Evolutionary conservation across 1,139 yeast species (phyloP).

Genomic region (Suhomyces coccinellae): DNA sequence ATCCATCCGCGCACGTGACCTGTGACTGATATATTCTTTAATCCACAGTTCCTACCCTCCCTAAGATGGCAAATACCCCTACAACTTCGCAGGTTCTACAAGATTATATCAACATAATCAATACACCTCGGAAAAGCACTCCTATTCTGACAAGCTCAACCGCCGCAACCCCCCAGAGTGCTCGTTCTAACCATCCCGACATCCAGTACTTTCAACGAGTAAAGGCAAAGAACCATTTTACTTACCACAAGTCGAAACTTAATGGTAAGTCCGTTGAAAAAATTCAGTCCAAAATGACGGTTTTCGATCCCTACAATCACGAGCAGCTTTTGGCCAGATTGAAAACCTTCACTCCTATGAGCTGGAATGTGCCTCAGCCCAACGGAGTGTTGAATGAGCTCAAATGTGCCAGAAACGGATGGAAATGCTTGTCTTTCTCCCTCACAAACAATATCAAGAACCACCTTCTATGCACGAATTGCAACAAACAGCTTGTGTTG

Average conservation of each 20-base stretch:
- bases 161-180: slow-evolving; percentile 1
- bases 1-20: background rate
- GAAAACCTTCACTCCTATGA: slow-evolving; percentile 32
- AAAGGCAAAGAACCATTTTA: slow-evolving; percentile 38
- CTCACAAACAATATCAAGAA: slow-evolving; percentile 27
- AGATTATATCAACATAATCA: slow-evolving; percentile 30
- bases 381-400: slow-evolving; percentile 29
- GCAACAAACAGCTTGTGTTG: slow-evolving; percentile 32
- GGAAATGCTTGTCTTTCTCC: slow-evolving; percentile 39
- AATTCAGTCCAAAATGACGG: slow-evolving; percentile 17
- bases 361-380: slow-evolving; percentile 35
- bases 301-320: slow-evolving; percentile 39
- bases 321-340: slow-evolving; percentile 30
- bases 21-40: background rate
- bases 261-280: slow-evolving; percentile 13
- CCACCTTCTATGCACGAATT: slow-evolving; percentile 36
- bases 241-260: slow-evolving; percentile 31
- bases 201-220: slow-evolving; percentile 40
- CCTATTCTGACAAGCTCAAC: background rate
- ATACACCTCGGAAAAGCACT: slow-evolving; percentile 17
- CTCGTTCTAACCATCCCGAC: slow-evolving; percentile 32
- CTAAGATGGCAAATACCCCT: slow-evolving; percentile 12
- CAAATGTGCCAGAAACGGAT: slow-evolving; percentile 43
- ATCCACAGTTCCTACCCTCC: slow-evolving; percentile 6
- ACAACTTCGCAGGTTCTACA: slow-evolving; percentile 33